Percentiles rank a stretch among this genome's conserved stretches.
phyloP scores from a whole-genome alignment of 148 eudicot species.

The Oxyria digyna region DNA sequence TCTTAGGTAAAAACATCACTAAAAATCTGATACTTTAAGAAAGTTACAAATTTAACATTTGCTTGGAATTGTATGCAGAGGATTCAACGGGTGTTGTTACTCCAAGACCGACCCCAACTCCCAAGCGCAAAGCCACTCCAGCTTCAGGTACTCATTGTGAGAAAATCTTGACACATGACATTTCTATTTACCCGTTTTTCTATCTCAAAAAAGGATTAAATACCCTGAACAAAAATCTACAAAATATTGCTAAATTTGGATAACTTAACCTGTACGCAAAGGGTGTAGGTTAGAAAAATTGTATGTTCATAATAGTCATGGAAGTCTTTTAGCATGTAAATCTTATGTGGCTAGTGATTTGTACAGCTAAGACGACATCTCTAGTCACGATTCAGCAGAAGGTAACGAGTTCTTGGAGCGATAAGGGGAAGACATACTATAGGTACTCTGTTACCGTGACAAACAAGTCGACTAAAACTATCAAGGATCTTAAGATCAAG shows the following conservation, averaged over 20 bases:
- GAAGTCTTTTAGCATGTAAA: constrained; percentile 15
- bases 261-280: too few relatives aligned
- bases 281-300: too few relatives aligned
- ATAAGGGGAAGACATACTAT: constrained; percentile 53
- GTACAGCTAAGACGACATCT: constrained; percentile 24
- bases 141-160: constrained; percentile 29
- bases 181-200: too few relatives aligned
- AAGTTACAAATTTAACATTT: too few relatives aligned
- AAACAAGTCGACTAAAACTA: constrained; percentile 61
- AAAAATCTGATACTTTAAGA: not conserved
- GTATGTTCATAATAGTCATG: not conserved
- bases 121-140: constrained; percentile 19
- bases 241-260: too few relatives aligned
- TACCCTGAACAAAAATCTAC: too few relatives aligned
- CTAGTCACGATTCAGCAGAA: constrained; percentile 45
- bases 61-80: not conserved
- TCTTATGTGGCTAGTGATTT: not conserved
- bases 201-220: too few relatives aligned
- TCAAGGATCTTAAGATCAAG: constrained; percentile 47
- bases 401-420: constrained; percentile 55
- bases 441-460: constrained; percentile 64
- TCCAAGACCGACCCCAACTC: constrained; percentile 29
- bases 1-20: constrained; percentile 14
- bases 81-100: not conserved
- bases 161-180: too few relatives aligned